Base-by-base conservation (phyloP, 257 asterid species). In the Solanum arcanum region DNA sequence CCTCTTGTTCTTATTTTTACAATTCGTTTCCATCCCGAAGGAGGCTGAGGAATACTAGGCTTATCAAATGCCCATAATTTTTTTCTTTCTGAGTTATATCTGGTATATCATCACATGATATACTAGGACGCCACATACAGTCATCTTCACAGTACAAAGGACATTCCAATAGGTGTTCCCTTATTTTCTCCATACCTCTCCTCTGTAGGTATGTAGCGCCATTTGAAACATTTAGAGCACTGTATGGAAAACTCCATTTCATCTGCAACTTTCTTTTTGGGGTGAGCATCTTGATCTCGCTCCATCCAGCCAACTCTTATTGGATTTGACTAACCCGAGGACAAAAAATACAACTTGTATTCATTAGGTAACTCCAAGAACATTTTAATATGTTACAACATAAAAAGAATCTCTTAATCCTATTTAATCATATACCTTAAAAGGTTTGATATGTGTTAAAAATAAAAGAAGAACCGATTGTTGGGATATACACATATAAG, bases 171-270 rank as follows among this genome's bases (percentile, higher is more conserved):
- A 46, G 12, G 52, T 46, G 52, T 12, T 46, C 16, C 6, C 52
- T 46, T 46, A 46, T 12, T 46, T 94, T 96, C n/a, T 89, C 95
- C 97, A 23, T 95, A 96, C 90, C 92, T 95, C 90, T 94, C 93
- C 90, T 91, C 86, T 39, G 94, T 91, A 27, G 97, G 98, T 87
- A 96, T 91, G 52, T 94, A 92, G 90, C 98, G 90, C 99, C 98
- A 96, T 91, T 95, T 92, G 85, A 94, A 95, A 92, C 98, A 95
- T 90, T 86, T 87, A 77, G 95, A 94, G 39, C 98, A 96, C 84
- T 95, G 91, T 44, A 91, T 85, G 12, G 39, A 4, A 12, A 46
- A 46, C 2, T 46, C 12, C 15, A 46, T 46, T 46, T 46, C 4
- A 11, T 46, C 12, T 46, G 16, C 16, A 46, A 46, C 52, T 4